Percentiles rank a stretch among this genome's conserved stretches.
These are phyloP conservation scores for Corylus heterophylla DNA, from an alignment of 306 rosid species.

Conservation along the genomic window DNA sequence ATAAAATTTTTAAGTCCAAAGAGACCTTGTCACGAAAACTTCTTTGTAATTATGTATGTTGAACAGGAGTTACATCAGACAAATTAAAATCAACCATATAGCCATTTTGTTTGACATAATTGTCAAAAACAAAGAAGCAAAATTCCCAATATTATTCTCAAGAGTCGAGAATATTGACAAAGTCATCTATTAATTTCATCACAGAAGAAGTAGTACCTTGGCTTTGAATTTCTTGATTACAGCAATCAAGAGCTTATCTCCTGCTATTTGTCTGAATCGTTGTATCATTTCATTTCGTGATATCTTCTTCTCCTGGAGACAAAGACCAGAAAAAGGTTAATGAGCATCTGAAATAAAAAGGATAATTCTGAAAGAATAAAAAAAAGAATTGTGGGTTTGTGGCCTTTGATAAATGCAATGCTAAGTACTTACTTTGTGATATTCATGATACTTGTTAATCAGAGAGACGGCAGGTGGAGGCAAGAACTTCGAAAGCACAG, in stretches of 20 bases:
- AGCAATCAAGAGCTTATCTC: constrained; percentile 62
- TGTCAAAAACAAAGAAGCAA: neutral
- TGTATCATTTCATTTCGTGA: constrained; percentile 57
- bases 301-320: constrained; percentile 57
- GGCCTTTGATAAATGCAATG: constrained; percentile 10
- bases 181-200: neutral
- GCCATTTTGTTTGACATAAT: neutral
- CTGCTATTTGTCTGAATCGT: constrained; percentile 62
- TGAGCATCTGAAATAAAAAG: neutral
- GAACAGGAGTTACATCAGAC: neutral
- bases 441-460: constrained; percentile 55
- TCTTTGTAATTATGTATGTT: too few species aligned
- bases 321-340: constrained; percentile 1
- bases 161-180: neutral
- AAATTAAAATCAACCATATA: constrained; percentile 20
- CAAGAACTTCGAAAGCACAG: constrained; percentile 57
- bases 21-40: neutral
- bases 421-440: constrained; percentile 49
- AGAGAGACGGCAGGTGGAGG: constrained; percentile 42
- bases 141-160: constrained; percentile 6
- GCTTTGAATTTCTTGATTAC: constrained; percentile 63
- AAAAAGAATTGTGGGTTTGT: neutral
- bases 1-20: neutral
- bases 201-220: constrained; percentile 38
- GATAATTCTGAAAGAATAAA: neutral